Percentiles rank a stretch among this genome's conserved stretches.
Conservation (phyloP, 805 yeast genomes). For the Candida tallmaniae region DNA sequence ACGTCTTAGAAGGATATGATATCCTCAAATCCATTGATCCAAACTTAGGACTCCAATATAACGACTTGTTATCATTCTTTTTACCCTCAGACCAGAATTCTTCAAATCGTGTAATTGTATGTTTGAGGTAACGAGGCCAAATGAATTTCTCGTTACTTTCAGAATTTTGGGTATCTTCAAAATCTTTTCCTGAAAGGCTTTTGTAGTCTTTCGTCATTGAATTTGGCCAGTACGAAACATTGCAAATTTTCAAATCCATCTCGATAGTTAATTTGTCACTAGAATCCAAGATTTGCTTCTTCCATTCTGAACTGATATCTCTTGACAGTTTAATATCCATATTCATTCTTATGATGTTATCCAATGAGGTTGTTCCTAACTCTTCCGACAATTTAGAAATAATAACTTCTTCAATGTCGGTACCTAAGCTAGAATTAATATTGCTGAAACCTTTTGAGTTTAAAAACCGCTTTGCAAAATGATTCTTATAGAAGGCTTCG, state of each 20-base stretch:
- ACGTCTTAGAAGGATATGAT: constrained; percentile 61
- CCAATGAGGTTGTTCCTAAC: constrained; percentile 73
- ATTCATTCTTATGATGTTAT: constrained; percentile 82
- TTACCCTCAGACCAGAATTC: constrained; percentile 38
- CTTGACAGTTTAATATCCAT: constrained; percentile 59
- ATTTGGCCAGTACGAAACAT: constrained; percentile 42
- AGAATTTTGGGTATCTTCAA: not conserved
- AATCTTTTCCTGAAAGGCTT: constrained; percentile 18
- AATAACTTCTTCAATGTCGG: constrained; percentile 66
- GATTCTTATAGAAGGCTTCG: constrained; percentile 80
- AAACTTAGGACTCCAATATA: constrained; percentile 75
- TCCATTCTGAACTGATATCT: constrained; percentile 38
- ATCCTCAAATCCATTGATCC: constrained; percentile 80
- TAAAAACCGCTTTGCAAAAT: constrained; percentile 72
- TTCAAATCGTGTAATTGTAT: constrained; percentile 34
- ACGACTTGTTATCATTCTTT: constrained; percentile 37
- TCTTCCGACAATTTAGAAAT: constrained; percentile 68
- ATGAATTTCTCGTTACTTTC: constrained; percentile 18
- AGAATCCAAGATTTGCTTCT: constrained; percentile 13
- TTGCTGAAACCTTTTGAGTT: constrained; percentile 27
- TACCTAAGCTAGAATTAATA: constrained; percentile 34
- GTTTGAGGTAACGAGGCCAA: constrained; percentile 38
- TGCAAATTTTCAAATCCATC: constrained; percentile 39
- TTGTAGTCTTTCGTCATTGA: constrained; percentile 42
- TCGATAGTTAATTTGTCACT: constrained; percentile 20